These are phyloP conservation scores for Cadophora malorum DNA, from an alignment of 2,329 filamentous ascomycete species.

Conservation along the genomic window DNA sequence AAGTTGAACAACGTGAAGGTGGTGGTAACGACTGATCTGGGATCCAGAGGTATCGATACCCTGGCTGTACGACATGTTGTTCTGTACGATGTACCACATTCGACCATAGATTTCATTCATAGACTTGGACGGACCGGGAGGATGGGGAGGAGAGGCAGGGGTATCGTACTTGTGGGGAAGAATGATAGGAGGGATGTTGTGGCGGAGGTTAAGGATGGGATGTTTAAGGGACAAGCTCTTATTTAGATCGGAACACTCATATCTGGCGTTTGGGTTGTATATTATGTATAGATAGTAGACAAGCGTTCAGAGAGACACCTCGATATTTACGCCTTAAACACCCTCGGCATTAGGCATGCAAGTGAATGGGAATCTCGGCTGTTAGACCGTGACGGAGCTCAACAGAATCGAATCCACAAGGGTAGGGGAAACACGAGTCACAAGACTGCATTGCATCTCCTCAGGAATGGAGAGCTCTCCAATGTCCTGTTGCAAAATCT, in stretches of 20 bases:
- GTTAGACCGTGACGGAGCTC: too few relatives aligned
- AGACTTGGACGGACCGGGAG: conserved; percentile 88
- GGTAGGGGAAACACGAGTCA: too few relatives aligned
- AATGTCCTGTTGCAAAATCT: too few relatives aligned
- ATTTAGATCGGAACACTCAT: conserved; percentile 54
- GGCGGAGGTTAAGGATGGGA: conserved; percentile 86
- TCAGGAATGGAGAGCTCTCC: too few relatives aligned
- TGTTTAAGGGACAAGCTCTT: conserved; percentile 81
- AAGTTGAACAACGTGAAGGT: conserved; percentile 80
- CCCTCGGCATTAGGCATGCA: too few relatives aligned
- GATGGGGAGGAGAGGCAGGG: conserved; percentile 89
- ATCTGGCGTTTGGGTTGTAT: conserved; percentile 21
- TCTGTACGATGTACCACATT: conserved; percentile 96
- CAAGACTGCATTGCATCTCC: too few relatives aligned
- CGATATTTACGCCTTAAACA: too few relatives aligned
- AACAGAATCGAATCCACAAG: too few relatives aligned
- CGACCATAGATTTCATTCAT: conserved; percentile 97
- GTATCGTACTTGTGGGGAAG: conserved; percentile 88
- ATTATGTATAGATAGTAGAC: conserved; percentile 20
- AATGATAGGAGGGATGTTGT: conserved; percentile 90
- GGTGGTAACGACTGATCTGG: conserved; percentile 91
- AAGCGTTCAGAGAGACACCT: too few relatives aligned
- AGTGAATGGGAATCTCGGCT: too few relatives aligned
- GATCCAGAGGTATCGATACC: conserved; percentile 93
- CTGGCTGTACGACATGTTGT: conserved; percentile 90